Evolutionary conservation across 2,329 filamentous ascomycete genomes (phyloP), one percentile per base, ranked within the genome.

Genomic region (Monosporascus sp.): DNA sequence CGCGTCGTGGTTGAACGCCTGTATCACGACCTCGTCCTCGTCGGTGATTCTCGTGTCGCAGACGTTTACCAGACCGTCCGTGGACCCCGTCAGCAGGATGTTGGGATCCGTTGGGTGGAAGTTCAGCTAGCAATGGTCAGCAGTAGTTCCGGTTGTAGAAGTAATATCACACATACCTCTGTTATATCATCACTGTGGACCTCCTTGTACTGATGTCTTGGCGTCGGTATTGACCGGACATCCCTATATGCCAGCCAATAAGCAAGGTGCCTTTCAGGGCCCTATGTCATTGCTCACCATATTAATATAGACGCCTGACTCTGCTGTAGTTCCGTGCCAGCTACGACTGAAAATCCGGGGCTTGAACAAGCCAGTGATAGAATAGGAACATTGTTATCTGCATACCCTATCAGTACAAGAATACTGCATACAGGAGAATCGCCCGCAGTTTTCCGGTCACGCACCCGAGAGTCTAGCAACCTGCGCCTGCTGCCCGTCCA

Each of bases 1-100:
- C 36, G 85, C 82, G 38, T 82, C 79, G 65, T 89, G 87, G 68
- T 93, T 93, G 67, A 92, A 84, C 14, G 90, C 88, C 69, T 90
- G 87, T 54, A 88, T 75, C 20, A 91, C 74, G 1, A 89, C 84
- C 47, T 93, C 89, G 64, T 93, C 89, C 69, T 93, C 89, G 60
- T 89, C 86, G 18, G 76, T 70, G 53, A 89, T 78, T 47, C 78
- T 77, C 18, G 82, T 86, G 71, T 94, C 85, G 70, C 87, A 89
- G 46, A 93, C 74, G 64, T 88, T 91, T 62, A 93, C 79, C 1
- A 93, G 79, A 6, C 88, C 88, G 69, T 94, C 89, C 15, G 88
- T 93, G 38, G 87, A 90, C 44, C 87, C 88, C 1, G 88, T 90
- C 11, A 93, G 76, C 6, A 93, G 78, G 17, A 88, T 73, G 45